Percentiles rank a stretch among this genome's conserved stretches.
phyloP scores from a whole-genome alignment of 345 rosid species.

The Eucalyptus polybractea region DNA sequence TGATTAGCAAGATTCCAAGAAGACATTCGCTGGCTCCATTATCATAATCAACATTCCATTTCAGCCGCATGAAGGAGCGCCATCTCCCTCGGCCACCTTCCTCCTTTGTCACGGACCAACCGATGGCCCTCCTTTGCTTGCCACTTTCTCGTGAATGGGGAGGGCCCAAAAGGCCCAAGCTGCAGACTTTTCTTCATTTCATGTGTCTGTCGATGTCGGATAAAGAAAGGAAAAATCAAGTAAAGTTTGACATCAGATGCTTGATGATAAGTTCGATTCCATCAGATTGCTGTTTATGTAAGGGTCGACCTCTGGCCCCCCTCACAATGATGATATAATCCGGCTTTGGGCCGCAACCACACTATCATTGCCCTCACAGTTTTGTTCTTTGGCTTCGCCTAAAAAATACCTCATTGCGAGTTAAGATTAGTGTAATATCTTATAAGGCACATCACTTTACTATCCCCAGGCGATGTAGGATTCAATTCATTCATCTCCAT shows the following conservation, averaged over 20 bases:
- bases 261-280: neutral
- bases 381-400: too few species aligned
- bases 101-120: neutral
- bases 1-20: neutral
- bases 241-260: neutral
- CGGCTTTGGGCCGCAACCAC: too few species aligned
- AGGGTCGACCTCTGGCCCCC: too few species aligned
- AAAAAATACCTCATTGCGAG: too few species aligned
- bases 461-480: rapidly evolving
- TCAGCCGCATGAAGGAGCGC: neutral
- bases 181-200: neutral
- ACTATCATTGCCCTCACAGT: rapidly evolving
- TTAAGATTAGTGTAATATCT: too few species aligned
- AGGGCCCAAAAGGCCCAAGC: neutral
- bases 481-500: too few species aligned
- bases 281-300: neutral
- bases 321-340: too few species aligned
- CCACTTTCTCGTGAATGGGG: neutral
- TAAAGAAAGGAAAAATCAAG: neutral
- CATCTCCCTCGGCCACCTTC: neutral
- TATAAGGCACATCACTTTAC: too few species aligned
- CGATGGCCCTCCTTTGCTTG: neutral
- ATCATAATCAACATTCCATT: neutral
- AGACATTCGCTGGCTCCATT: neutral
- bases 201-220: neutral